phyloP scores from a whole-genome alignment of 148 eudicot genomes.

The Fallopia convolvulus region DNA sequence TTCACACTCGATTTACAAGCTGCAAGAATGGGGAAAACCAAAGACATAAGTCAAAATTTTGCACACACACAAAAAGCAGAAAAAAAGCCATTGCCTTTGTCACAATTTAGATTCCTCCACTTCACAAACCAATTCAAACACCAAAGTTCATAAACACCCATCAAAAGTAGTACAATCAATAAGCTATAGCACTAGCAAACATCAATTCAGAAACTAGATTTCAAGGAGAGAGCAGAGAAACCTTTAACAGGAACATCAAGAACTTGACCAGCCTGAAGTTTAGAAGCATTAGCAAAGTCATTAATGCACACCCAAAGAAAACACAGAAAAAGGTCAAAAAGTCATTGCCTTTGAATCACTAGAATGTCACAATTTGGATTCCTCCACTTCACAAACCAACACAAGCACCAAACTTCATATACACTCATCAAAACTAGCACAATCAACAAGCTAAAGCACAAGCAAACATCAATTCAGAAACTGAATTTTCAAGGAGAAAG shows the following conservation, averaged over 20 bases:
- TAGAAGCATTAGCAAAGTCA: constrained; percentile 30
- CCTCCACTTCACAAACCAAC: neutral
- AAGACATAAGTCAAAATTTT: neutral
- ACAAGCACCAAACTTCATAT: neutral
- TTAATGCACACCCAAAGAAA: constrained; percentile 30
- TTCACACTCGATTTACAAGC: constrained; percentile 57
- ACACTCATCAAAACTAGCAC: neutral
- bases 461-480: neutral
- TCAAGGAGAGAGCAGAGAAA: neutral
- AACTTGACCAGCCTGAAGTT: constrained; percentile 30
- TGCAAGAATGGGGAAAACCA: constrained; percentile 19
- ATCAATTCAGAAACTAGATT: neutral
- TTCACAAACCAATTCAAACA: neutral
- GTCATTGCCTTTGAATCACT: no score
- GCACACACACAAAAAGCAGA: no score
- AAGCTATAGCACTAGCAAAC: neutral
- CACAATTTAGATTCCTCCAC: no score
- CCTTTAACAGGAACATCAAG: neutral
- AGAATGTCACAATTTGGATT: no score
- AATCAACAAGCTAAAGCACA: neutral
- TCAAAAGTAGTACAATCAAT: neutral
- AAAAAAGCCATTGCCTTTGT: no score
- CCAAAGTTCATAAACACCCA: neutral
- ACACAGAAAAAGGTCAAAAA: neutral
- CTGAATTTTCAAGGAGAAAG: neutral